phyloP scores from a whole-genome alignment of 371 early-diverging fungal species.

The Mortierella sp. region DNA sequence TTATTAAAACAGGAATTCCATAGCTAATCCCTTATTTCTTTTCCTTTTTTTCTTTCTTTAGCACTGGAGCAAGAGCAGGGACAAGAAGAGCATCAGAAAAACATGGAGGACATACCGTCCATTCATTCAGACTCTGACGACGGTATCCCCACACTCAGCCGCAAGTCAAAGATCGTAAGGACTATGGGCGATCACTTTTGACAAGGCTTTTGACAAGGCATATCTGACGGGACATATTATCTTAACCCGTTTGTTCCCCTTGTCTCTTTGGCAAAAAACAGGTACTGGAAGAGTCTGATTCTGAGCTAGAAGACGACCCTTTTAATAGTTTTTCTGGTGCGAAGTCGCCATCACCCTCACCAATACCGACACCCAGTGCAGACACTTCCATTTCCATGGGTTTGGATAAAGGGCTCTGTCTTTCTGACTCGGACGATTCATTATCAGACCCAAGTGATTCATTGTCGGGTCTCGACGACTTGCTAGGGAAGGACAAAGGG shows the following conservation, averaged over 20 bases:
- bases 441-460: not conserved
- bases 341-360: not conserved
- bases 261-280: not conserved
- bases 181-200: too few species aligned
- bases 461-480: not conserved
- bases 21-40: not conserved
- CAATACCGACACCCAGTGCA: not conserved
- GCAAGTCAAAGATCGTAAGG: conserved; percentile 8
- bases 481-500: not conserved
- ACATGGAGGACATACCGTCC: not conserved
- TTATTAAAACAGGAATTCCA: too few species aligned
- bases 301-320: conserved; percentile 33
- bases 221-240: too few species aligned
- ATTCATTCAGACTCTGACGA: conserved; percentile 24
- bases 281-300: conserved; percentile 29
- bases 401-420: too few species aligned
- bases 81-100: not conserved
- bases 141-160: conserved; percentile 21
- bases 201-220: too few species aligned
- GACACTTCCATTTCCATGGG: not conserved
- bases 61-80: not conserved
- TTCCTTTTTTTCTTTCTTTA: not conserved
- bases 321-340: conserved; percentile 10
- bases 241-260: too few species aligned
- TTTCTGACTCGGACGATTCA: not conserved